Evolutionary conservation across 2,329 filamentous ascomycete species (phyloP).

Genomic region (Aspergillus alliaceus): DNA sequence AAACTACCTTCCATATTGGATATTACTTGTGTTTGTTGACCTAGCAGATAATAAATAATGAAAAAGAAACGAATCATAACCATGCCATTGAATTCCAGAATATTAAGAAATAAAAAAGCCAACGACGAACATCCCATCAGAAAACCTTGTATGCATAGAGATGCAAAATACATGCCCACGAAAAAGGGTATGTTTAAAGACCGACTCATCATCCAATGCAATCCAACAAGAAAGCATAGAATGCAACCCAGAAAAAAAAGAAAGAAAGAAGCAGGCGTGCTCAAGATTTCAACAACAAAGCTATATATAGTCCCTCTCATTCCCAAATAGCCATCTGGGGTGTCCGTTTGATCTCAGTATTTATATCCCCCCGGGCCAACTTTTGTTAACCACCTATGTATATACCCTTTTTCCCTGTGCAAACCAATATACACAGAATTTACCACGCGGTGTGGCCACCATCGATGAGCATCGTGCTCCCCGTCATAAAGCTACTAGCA

Average conservation of each 20-base stretch:
- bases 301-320: background rate
- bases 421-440: background rate
- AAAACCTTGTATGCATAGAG: background rate
- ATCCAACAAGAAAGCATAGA: background rate
- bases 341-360: background rate
- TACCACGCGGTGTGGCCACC: conserved; percentile 63
- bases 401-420: background rate
- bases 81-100: too few species aligned
- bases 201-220: background rate
- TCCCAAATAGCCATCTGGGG: background rate
- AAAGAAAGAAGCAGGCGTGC: background rate
- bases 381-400: background rate
- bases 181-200: background rate
- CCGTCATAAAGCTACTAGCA: conserved; percentile 70
- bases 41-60: too few species aligned
- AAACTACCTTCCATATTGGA: background rate
- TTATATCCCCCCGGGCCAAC: background rate
- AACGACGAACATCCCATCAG: background rate
- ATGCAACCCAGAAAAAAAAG: too few species aligned
- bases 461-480: conserved; percentile 67
- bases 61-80: too few species aligned
- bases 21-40: too few species aligned
- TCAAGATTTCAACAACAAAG: background rate
- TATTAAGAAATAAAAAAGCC: background rate
- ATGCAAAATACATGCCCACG: background rate